Evolutionary conservation across 306 rosid genomes (phyloP), one percentile per base, ranked within the genome.

Genomic region (Echinosophora koreensis): DNA sequence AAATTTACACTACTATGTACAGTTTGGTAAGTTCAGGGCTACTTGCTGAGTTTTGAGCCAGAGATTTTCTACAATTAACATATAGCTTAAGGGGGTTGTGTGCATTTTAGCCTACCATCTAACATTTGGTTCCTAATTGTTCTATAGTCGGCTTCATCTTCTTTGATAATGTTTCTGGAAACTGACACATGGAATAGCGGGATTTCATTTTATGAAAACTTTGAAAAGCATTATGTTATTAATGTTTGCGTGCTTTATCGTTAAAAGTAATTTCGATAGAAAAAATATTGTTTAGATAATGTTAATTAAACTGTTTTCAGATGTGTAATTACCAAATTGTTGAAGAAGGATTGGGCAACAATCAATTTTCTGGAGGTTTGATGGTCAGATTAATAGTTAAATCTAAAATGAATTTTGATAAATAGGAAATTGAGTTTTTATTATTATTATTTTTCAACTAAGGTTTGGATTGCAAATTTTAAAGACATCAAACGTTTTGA

Each of bases 111-210:
- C 52, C 47, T 76, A 34, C 35, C 46, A 69, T 69, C 60, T 39
- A 18, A 17, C 30, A 15, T 73, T 28, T 41, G 61, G 44, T 73
- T 74, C 69, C 69, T 37, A 30, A 34, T 37, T 54, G 73, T 59
- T 59, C 56, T 56, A 17, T 73, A 32, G 41, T 32, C 28, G 27
- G 73, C 50, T 38, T 44, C 75, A 41, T 49, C 27, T 51, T 60
- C 66, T 76, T 38, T 47, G 65, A 60, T 42, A 62, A 30, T 17
- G 63, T 30, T 80, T 47, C 57, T 66, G 74, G 66, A 69, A 73
- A 35, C 54, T 56, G 37, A 46, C 37, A 11, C 3, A 3, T 55
- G 44, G 39, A 76, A 54, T 78, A 9, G 68, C 47, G 70, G 59
- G 64, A 67, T 59, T 63, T 7, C 55, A 18, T 83, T 11, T 54